Evolutionary conservation across 768 basidiomycete genomes (phyloP), one percentile per base, ranked within the genome.

Genomic region (Tricholoma sp.): DNA sequence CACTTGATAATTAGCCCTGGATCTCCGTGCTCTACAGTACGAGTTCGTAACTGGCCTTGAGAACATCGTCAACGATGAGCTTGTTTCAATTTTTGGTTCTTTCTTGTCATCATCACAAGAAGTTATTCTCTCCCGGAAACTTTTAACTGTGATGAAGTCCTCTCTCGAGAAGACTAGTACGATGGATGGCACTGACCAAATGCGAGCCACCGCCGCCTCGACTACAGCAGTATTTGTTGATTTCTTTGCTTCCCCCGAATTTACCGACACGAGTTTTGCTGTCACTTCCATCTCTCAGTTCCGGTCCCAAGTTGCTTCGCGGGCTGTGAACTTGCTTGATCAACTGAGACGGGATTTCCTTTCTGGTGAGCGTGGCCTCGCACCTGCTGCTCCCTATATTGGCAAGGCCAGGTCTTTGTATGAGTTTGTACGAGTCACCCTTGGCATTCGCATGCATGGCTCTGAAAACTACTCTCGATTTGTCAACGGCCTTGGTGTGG

Each of bases 401-500:
- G 81, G 79, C 58, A 79, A 79, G 69, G 89, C 89, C 10, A 77
- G 79, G 49, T 62, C 72, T 5, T 63, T 92, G 50, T 94, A 94
- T 69, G 81, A 85, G 65, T 94, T 79, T 63, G 76, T 94, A 22
- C 79, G 91, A 27, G 67, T 79, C 29, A 77, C 73, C 19, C 74
- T 93, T 18, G 85, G 83, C 4, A 74, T 94, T 27, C 74, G 73
- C 61, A 91, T 91, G 87, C 85, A 91, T 56, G 90, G 90, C 5
- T 67, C 72, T n/a, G 88, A 89, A 62, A 93, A 93, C 67, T 69
- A 81, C 43, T 66, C 60, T 12, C 64, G 67, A 34, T 82, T 82
- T 55, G 66, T 60, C 1, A 73, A 76, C 51, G 79, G 74, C 1
- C 66, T 79, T 22, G 77, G 79, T 21, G 70, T 71, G 10, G 79